A percentile compares a stretch with the other conserved stretches of the same genome.
Evolutionary conservation across 495 filamentous ascomycete genomes (phyloP).

Genomic region (Cladorrhinum samala): DNA sequence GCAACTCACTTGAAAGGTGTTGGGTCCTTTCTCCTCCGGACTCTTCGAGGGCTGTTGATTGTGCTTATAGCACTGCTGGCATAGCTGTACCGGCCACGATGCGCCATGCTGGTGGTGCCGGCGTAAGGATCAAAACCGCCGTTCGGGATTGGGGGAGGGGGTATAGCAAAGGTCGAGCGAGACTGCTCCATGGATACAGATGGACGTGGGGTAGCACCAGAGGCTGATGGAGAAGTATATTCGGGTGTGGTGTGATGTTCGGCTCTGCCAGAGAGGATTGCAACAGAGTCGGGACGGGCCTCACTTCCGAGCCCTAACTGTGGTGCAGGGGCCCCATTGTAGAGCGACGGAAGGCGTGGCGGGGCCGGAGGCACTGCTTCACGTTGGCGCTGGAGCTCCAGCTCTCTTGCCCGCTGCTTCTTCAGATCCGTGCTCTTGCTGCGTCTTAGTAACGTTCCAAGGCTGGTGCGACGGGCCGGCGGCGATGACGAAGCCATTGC

Average conservation of each 20-base stretch:
- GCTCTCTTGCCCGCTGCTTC: slow-evolving; percentile 52
- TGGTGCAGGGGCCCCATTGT: slow-evolving; percentile 51
- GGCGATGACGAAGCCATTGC: slow-evolving; percentile 40
- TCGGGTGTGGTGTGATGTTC: slow-evolving; percentile 30
- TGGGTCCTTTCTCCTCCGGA: slow-evolving; percentile 91
- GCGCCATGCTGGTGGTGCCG: slow-evolving; percentile 87
- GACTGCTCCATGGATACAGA: slow-evolving; percentile 43
- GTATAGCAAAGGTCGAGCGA: slow-evolving; percentile 27
- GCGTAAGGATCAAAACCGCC: slow-evolving; percentile 66
- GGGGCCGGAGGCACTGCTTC: slow-evolving; percentile 63
- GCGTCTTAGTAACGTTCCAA: slow-evolving; percentile 68
- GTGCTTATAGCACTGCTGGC: slow-evolving; percentile 87
- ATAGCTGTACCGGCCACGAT: slow-evolving; percentile 95
- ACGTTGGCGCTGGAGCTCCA: slow-evolving; percentile 62
- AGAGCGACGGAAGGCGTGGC: slow-evolving; percentile 75
- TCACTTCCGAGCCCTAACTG: slow-evolving; percentile 62
- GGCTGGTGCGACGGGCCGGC: slow-evolving; percentile 45
- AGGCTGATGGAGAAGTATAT: neutral
- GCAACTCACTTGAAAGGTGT: slow-evolving; percentile 91
- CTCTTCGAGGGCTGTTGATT: slow-evolving; percentile 87
- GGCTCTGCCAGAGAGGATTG: slow-evolving; percentile 53
- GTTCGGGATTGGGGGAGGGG: slow-evolving; percentile 50
- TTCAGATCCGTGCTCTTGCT: slow-evolving; percentile 74
- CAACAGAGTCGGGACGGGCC: slow-evolving; percentile 56
- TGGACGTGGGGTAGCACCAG: slow-evolving; percentile 31